Percentiles rank a stretch among this genome's conserved stretches.
These are phyloP conservation scores for Vaccinium vitisidaea DNA, from an alignment of 148 eudicot species.

Conservation along the genomic window DNA sequence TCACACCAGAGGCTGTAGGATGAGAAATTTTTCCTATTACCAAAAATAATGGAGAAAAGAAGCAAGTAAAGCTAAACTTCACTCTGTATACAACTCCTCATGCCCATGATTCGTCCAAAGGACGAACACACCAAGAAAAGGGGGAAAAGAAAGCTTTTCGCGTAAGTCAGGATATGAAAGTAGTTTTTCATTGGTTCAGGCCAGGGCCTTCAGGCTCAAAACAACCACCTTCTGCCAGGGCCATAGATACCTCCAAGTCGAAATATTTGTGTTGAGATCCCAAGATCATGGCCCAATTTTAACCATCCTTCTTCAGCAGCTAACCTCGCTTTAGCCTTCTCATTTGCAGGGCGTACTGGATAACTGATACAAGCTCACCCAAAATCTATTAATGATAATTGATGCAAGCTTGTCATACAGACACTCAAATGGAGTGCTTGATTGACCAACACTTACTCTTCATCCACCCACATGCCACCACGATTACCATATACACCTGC, in stretches of 20 bases:
- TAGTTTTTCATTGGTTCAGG: background rate
- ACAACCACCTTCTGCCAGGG: slow-evolving; percentile 79
- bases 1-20: background rate
- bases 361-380: slow-evolving; percentile 36
- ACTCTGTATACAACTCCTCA: background rate
- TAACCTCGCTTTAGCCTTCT: slow-evolving; percentile 54
- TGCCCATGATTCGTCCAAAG: background rate
- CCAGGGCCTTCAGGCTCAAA: background rate
- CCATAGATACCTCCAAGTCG: slow-evolving; percentile 96
- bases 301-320: slow-evolving; percentile 83
- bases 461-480: slow-evolving; percentile 86
- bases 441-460: slow-evolving; percentile 64
- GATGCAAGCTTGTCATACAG: slow-evolving; percentile 16
- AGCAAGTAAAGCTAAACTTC: background rate
- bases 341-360: slow-evolving; percentile 44
- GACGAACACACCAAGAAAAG: background rate
- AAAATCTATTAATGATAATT: slow-evolving; percentile 13
- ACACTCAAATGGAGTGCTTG: background rate
- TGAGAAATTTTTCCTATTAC: background rate
- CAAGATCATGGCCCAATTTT: slow-evolving; percentile 62
- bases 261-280: slow-evolving; percentile 55
- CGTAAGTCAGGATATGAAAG: background rate
- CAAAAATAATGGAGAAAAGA: background rate
- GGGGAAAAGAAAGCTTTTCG: background rate
- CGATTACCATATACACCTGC: slow-evolving; percentile 86